Evolutionary conservation across 2,329 filamentous ascomycete species (phyloP).

Genomic region (Xylariaceae sp.): DNA sequence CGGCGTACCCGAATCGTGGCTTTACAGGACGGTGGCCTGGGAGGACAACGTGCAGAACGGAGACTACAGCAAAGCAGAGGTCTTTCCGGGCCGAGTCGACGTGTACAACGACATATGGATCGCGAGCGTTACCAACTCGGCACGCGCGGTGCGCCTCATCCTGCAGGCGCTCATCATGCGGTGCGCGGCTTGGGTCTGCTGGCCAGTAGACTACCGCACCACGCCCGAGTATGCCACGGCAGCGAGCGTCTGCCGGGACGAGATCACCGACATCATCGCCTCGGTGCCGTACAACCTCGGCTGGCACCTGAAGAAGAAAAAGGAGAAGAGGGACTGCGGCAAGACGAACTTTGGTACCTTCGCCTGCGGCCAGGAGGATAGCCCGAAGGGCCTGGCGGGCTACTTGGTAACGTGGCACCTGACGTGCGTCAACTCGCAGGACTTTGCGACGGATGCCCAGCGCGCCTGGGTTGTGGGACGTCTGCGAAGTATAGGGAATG

Average conservation of each 20-base stretch:
- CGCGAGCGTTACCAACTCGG: constrained; percentile 52
- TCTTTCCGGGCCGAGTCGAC: constrained; percentile 56
- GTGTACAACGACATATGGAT: constrained; percentile 55
- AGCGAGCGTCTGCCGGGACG: constrained; percentile 44
- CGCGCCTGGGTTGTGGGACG: constrained; percentile 50
- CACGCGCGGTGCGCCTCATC: constrained; percentile 48
- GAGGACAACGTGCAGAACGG: constrained; percentile 47
- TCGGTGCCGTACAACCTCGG: constrained; percentile 58
- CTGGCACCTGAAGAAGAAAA: constrained; percentile 46
- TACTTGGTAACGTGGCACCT: constrained; percentile 58
- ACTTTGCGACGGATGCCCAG: constrained; percentile 55
- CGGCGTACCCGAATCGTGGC: constrained; percentile 45
- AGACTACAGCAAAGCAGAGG: constrained; percentile 48
- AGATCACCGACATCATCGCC: constrained; percentile 54
- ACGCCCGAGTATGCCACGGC: constrained; percentile 56
- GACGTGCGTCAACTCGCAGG: constrained; percentile 47
- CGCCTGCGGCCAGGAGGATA: constrained; percentile 44
- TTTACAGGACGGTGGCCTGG: constrained; percentile 50
- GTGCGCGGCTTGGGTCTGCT: constrained; percentile 55
- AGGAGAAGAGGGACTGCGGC: constrained; percentile 30
- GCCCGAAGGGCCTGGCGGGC: constrained; percentile 49
- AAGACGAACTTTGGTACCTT: constrained; percentile 40
- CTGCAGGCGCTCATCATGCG: constrained; percentile 52
- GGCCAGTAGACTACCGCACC: constrained; percentile 56
- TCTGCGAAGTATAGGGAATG: constrained; percentile 48